phyloP scores from a whole-genome alignment of 495 filamentous ascomycete species.

The Aspergillus asperescens region DNA sequence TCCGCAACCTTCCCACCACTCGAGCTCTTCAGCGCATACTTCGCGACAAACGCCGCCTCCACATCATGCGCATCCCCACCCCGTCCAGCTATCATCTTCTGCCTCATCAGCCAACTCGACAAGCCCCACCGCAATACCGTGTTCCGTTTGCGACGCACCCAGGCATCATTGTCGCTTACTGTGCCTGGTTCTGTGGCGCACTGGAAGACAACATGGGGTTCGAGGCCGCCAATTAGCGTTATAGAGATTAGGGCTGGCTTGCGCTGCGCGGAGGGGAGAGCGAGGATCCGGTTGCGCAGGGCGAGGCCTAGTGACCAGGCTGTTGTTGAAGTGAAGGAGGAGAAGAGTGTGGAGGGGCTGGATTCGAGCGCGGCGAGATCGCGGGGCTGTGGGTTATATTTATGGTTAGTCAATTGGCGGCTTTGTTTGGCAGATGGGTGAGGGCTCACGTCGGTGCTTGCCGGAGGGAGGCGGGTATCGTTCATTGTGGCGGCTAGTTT shows the following conservation, averaged over 20 bases:
- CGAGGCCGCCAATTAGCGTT: conserved; percentile 44
- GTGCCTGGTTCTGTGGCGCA: conserved; percentile 52
- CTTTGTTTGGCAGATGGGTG: background rate
- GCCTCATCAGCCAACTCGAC: conserved; percentile 61
- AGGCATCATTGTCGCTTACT: conserved; percentile 56
- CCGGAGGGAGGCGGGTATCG: conserved; percentile 27
- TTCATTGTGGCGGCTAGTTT: conserved; percentile 21
- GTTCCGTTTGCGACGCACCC: conserved; percentile 57
- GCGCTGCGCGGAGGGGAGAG: conserved; percentile 41
- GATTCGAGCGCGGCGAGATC: conserved; percentile 48
- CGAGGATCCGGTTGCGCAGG: conserved; percentile 56
- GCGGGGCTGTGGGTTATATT: conserved; percentile 31
- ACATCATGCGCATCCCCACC: conserved; percentile 34
- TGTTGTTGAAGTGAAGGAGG: conserved; percentile 57
- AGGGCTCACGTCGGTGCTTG: conserved; percentile 36
- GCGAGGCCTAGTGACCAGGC: conserved; percentile 62
- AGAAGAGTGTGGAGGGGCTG: conserved; percentile 47
- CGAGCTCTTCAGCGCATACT: conserved; percentile 45
- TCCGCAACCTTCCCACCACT: conserved; percentile 44
- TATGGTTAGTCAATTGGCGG: background rate
- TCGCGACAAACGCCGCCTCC: conserved; percentile 53
- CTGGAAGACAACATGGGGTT: conserved; percentile 57
- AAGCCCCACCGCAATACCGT: conserved; percentile 66
- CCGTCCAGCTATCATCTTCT: conserved; percentile 42
- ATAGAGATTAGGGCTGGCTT: conserved; percentile 62